Conservation (phyloP, 2,329 filamentous ascomycete genomes). For the Aspergillus piperis region DNA sequence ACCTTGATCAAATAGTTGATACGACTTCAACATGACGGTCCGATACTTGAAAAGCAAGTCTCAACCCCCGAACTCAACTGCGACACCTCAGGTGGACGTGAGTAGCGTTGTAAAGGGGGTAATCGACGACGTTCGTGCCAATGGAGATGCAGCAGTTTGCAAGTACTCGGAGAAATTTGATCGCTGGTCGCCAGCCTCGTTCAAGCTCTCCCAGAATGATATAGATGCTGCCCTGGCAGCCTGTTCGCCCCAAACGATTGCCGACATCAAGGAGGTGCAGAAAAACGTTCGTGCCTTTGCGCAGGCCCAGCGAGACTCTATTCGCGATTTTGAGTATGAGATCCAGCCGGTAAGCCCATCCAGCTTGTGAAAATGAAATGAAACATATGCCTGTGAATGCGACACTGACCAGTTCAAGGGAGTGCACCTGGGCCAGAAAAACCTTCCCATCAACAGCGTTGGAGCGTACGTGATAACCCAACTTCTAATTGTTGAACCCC, state of each 20-base stretch:
- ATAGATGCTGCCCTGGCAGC: conserved; percentile 50
- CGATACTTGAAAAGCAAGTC: conserved; percentile 10
- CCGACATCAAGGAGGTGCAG: conserved; percentile 57
- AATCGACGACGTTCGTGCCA: conserved; percentile 49
- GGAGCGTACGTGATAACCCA: conserved; percentile 41
- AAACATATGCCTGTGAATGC: not conserved
- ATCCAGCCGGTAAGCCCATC: conserved; percentile 39
- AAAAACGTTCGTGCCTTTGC: conserved; percentile 54
- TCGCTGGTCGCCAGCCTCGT: conserved; percentile 53
- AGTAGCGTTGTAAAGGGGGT: conserved; percentile 49
- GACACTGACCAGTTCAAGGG: conserved; percentile 29
- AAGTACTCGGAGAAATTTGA: conserved; percentile 57
- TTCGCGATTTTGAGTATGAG: conserved; percentile 56
- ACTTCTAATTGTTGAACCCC: no score
- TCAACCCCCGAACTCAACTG: not conserved
- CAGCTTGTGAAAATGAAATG: no score
- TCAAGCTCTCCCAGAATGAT: conserved; percentile 50
- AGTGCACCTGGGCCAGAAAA: conserved; percentile 54
- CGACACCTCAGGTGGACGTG: conserved; percentile 26
- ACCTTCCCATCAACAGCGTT: conserved; percentile 50
- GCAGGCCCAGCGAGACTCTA: conserved; percentile 47
- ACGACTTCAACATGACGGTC: not conserved
- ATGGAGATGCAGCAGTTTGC: conserved; percentile 53
- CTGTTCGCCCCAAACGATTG: conserved; percentile 52
- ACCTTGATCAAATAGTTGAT: not conserved